A percentile compares a stretch with the other conserved stretches of the same genome.
Conservation (phyloP, 352 stramenopile genomes). For the Phytophthora chlamydospora region DNA sequence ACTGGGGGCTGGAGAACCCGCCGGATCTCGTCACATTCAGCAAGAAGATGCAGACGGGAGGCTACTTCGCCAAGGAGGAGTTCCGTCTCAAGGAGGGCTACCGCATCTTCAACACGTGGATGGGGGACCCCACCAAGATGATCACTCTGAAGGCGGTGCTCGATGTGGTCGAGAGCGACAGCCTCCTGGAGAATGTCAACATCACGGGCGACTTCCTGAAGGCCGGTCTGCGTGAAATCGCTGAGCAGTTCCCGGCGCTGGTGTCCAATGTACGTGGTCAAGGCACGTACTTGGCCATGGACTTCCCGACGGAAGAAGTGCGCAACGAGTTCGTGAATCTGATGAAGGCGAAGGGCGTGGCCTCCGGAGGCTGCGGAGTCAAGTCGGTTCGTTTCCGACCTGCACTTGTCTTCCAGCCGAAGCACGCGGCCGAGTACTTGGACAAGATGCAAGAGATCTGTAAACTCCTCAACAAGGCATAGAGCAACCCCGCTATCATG, state of each 20-base stretch:
- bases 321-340: constrained; percentile 69
- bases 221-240: constrained; percentile 51
- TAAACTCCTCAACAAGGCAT: constrained; percentile 25
- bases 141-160: constrained; percentile 81
- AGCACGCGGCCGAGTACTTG: constrained; percentile 76
- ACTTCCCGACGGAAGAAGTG: constrained; percentile 64
- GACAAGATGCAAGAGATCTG: constrained; percentile 73
- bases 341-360: constrained; percentile 68
- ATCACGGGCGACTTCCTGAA: constrained; percentile 77
- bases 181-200: constrained; percentile 73
- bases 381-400: constrained; percentile 81
- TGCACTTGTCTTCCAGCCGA: constrained; percentile 77
- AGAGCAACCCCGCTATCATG: constrained; percentile 6
- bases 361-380: constrained; percentile 68
- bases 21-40: constrained; percentile 87
- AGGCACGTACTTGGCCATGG: constrained; percentile 83
- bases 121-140: constrained; percentile 88
- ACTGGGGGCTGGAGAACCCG: constrained; percentile 79
- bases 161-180: constrained; percentile 62
- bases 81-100: constrained; percentile 76
- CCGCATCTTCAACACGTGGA: constrained; percentile 91
- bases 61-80: constrained; percentile 81
- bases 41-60: constrained; percentile 87
- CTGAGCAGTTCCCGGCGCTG: constrained; percentile 56
- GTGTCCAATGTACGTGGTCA: constrained; percentile 78